Percentiles rank a stretch among this genome's conserved stretches.
These are phyloP conservation scores for Aegilops umbellulata DNA, from an alignment of 176 grass and related monocot genomes.

Conservation along the genomic window DNA sequence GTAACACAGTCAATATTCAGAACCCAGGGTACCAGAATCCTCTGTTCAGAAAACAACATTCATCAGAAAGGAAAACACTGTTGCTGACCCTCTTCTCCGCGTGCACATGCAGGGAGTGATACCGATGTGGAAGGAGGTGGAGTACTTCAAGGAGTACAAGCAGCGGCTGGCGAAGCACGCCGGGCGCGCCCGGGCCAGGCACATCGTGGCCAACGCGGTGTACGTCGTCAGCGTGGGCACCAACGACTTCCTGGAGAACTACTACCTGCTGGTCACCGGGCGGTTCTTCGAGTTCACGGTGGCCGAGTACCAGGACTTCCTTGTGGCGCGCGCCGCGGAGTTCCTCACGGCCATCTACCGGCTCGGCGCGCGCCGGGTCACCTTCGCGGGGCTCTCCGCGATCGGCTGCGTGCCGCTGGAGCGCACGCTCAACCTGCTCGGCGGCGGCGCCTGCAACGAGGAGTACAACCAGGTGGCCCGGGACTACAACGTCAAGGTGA, in stretches of 20 bases:
- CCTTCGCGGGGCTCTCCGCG: conserved; percentile 64
- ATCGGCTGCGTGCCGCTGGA: conserved; percentile 84
- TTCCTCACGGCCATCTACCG: conserved; percentile 62
- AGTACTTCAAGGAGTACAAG: conserved; percentile 88
- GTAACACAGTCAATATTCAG: not conserved
- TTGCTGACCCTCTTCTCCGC: not conserved
- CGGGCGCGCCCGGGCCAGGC: conserved; percentile 18
- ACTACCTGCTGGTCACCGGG: conserved; percentile 55
- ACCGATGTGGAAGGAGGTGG: conserved; percentile 71
- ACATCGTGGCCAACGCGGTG: conserved; percentile 57
- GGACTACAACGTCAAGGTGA: conserved; percentile 74
- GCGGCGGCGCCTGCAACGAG: conserved; percentile 55
- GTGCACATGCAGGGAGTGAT: conserved; percentile 50
- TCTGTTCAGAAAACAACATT: not conserved
- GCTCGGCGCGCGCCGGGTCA: conserved; percentile 59
- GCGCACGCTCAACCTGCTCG: conserved; percentile 43
- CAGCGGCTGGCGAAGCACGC: conserved; percentile 24
- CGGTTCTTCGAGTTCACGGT: conserved; percentile 62
- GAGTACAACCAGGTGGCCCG: conserved; percentile 64
- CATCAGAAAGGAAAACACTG: not conserved
- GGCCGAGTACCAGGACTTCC: conserved; percentile 54
- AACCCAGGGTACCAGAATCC: not conserved
- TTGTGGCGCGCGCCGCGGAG: conserved; percentile 45
- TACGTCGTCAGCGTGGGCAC: conserved; percentile 88
- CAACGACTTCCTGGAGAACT: conserved; percentile 95